Evolutionary conservation across 202 grass and related monocot species (phyloP).

Genomic region (Saccharum hybrid): DNA sequence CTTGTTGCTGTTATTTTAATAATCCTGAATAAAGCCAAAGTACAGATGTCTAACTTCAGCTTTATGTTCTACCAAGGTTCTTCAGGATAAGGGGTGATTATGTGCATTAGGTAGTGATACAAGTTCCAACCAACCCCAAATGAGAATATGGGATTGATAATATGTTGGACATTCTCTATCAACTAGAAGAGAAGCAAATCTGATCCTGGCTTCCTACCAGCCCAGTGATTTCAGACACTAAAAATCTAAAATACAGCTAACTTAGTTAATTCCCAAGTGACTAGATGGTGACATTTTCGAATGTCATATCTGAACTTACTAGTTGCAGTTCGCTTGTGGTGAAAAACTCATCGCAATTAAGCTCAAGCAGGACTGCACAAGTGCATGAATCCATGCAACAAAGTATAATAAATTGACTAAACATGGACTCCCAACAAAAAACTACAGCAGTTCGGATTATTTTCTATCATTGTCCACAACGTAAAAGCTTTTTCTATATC

Average conservation of each 20-base stretch:
- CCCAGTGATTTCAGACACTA: background rate
- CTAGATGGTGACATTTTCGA: background rate
- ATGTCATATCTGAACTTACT: constrained; percentile 2
- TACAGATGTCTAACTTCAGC: background rate
- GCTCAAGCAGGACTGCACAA: constrained; percentile 7
- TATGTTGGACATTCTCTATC: background rate
- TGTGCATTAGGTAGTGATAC: background rate
- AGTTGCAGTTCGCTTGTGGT: background rate
- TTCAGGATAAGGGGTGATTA: background rate
- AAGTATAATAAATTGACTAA: constrained; percentile 11
- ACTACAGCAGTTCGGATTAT: background rate
- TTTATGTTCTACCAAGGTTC: background rate
- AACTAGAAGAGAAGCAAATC: constrained; percentile 7
- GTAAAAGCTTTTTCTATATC: background rate
- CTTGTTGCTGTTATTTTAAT: constrained; percentile 21
- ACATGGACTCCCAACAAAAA: background rate
- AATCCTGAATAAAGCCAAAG: constrained; percentile 22
- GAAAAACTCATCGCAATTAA: constrained; percentile 6
- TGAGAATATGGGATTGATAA: background rate
- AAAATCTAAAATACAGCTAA: background rate
- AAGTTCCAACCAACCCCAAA: constrained; percentile 2
- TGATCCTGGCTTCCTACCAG: constrained; percentile 7
- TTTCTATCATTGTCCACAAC: constrained; percentile 28
- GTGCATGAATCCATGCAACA: background rate
- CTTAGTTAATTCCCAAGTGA: background rate